Evolutionary conservation across 2,329 filamentous ascomycete genomes (phyloP), one percentile per base, ranked within the genome.

Genomic region (Trichoderma koningiopsis): DNA sequence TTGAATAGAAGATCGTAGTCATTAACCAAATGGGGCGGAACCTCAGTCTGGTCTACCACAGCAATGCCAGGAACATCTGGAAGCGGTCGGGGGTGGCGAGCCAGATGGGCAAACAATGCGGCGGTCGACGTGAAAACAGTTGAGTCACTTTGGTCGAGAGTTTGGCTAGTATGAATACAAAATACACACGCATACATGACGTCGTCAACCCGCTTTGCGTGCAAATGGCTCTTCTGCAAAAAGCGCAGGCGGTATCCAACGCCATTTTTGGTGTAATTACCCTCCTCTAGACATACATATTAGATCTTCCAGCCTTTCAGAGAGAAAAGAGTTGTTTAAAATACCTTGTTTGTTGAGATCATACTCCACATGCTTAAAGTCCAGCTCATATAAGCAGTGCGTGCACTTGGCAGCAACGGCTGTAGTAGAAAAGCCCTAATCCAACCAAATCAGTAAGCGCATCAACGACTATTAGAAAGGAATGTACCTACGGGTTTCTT

Each of bases 91-190:
- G 85, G 81, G 72, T 88, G 86, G 4, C 85, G 82, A 4, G 84
- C 79, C 65, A 88, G 76, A 73, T 88, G 86, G 22, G 79, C 76
- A 69, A 88, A 87, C 4, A 88, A 79, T 58, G 85, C 81, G 69
- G 81, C 83, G 59, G 85, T 83, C 57, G 76, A 83, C 74, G 86
- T 85, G 75, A 88, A 88, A 10, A 88, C 84, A 0, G 86, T 88
- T 3, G 86, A 83, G 59, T 88, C 86, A 72, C 84, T 84, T 68
- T 85, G 81, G 60, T 87, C 84, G 2, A 83, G 75, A 0, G 85
- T 87, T n/a, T 75, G 79, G 0, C 85, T 85, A 22, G 79, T 71
- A 5, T 84, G 80, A 4, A 87, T 77, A 73, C 86, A 88, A 73
- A 88, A 87, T 1, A 86, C 71, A 71, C 86, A 88, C 3, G 79